Evolutionary conservation across 176 grass and related monocot species (phyloP), one percentile per base, ranked within the genome.

Genomic region (Oryza longistaminata): DNA sequence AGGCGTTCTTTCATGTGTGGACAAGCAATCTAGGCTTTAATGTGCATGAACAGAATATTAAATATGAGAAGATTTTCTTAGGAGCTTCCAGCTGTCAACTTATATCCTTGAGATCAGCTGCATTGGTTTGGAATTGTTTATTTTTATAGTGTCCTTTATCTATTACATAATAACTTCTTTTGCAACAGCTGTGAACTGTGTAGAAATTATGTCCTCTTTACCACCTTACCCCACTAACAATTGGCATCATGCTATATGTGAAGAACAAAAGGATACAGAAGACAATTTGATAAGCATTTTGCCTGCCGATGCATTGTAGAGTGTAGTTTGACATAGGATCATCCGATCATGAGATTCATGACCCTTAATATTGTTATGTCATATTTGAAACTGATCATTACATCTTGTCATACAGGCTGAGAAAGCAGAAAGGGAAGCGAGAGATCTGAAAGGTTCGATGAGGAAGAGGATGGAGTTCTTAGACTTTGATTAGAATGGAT

Each of bases 401-500:
- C 17, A 14, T 44, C 9, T 8, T 77, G 31, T 77, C 11, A 66
- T 39, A 53, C 83, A 98, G 96, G 96, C 93, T 7, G 90, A 98
- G 84, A 98, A 95, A 81, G 96, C 96, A 53, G 96, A 98, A 79
- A 90, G 35, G 65, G 93, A 98, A 70, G 91, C 93, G 50, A 94
- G 88, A 74, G 96, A 98, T 53, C 89, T 98, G 44, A 98, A 98
- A 89, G 93, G 93, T 70, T 92, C 93, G 21, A 98, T 98, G 93
- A 90, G 96, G 79, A 95, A 98, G 83, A 81, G 93, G 84, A 98
- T 98, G 96, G 93, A 98, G 86, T 98, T 98, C 77, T 89, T 98
- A 49, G 93, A 98, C 81, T 90, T 98, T 3, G 96, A 98, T 82
- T 98, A 80, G 76, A n/a, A 17, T 60, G 39, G 22, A 9, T 66